Evolutionary conservation across 129 eudicot genomes (phyloP), one percentile per base, ranked within the genome.

Genomic region (Escallonia herrerae): DNA sequence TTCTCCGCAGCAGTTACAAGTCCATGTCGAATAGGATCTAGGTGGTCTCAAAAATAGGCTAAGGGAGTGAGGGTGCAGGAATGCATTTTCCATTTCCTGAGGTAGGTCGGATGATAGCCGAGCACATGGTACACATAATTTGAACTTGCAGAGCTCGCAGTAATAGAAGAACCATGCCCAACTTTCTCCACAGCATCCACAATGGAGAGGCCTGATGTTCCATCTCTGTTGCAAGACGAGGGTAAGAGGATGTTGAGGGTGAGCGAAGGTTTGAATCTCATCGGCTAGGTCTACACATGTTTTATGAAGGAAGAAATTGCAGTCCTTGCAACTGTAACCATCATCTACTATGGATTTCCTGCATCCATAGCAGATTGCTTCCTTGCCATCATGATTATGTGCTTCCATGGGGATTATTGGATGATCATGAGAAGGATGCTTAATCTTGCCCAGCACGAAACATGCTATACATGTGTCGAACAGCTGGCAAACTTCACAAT

Each of bases 231-330:
- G 33, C 33, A 22, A 22, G 0, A 22, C 0, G 33, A 60, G 65
- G n/a, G 48, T 40, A 15, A 40, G 49, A 40, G 6, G 6, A 22
- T 7, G 38, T 4, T 3, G 9, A 8, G 43, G 39, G 49, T 42
- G 66, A 5, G 38, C 13, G 9, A 52, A 52, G 51, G 43, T 37
- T 12, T 14, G n/a, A 5, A 62, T 42, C 47, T 62, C 11, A 6
- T 3, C 5, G 14, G 66, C 52, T 41, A 62, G 51, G 7, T 62
- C 38, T 6, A 52, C 66, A 14, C 66, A 62, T 14, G 33, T 1
- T 43, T 62, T 43, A 10, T 62, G 66, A 12, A 62, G 38, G 52
- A 62, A 62, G 43, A 62, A 62, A 37, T 40, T 37, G 13, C 66
- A 62, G 0, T 43, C 8, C 3, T 43, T 62, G 15, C 66, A 62